Base-by-base conservation (phyloP, 305 asterid species). In the Fraxinus dipetala region DNA sequence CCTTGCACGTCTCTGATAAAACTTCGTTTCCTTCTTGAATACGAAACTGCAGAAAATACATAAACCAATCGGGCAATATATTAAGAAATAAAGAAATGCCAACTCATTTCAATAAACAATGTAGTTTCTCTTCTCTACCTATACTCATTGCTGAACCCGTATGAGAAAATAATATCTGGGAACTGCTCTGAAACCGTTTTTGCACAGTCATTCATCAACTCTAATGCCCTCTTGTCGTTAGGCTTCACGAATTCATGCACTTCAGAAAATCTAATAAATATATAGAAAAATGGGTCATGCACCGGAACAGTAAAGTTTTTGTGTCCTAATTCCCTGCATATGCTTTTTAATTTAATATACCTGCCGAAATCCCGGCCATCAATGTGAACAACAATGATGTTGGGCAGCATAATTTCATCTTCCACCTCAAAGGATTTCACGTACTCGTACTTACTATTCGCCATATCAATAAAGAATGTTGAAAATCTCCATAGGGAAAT, bases 1-100 rank as follows among this genome's bases (percentile, higher is more conserved):
- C 98, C 96, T 93, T 84, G 91, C 92, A 79, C 98, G 98, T n/a
- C 98, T 89, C 84, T 89, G 91, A 86, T 93, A 95, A 81, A 93
- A 93, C 82, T 89, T 84, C 70, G 98, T 93, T 78, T 81, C 94
- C 82, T 87, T 89, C 82, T 90, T 95, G 75, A 93, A 90, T 18
- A 93, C 73, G 32, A 93, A 93, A 88, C 98, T 94, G 91, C 85
- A 84, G 78, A 16, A 73, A 70, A 59, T 36, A 76, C 40, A 76
- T 32, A 34, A 54, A 34, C 40, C 72, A 65, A 85, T 7, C 31
- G 31, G 78, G 73, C 34, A 72, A 38, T 36, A 74, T 31, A 43
- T 65, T 22, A 74, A 56, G 69, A 14, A 65, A 78, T 1, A 69
- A 31, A 40, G 40, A 45, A 61, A 10, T 7, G 20, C 79, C 75